Conservation (phyloP, 805 yeast genomes). For the Blastobotrys terrestris region DNA sequence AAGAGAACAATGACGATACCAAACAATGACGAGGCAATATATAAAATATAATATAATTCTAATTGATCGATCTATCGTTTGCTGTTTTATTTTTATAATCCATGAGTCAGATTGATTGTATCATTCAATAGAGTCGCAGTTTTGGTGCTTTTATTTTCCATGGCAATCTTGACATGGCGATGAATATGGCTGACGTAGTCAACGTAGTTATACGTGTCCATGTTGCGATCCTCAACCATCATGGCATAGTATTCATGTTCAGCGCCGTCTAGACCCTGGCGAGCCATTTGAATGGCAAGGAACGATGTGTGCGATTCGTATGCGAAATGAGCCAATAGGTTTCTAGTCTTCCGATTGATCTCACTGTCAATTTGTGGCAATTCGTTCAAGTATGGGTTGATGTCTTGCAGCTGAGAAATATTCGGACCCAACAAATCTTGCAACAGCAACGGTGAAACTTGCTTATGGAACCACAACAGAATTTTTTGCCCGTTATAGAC, state of each 20-base stretch:
- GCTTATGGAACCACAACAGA: conserved; percentile 61
- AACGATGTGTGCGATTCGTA: conserved; percentile 34
- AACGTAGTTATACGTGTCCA: conserved; percentile 50
- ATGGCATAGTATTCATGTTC: conserved; percentile 50
- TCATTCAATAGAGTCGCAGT: conserved; percentile 13
- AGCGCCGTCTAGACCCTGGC: conserved; percentile 59
- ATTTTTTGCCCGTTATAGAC: conserved; percentile 61
- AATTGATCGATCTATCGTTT: neutral
- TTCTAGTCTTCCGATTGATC: conserved; percentile 61
- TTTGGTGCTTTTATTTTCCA: conserved; percentile 17
- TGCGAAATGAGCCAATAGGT: conserved; percentile 53
- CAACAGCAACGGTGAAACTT: conserved; percentile 59
- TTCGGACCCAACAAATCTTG: conserved; percentile 70
- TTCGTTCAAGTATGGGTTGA: conserved; percentile 47
- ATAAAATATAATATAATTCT: neutral
- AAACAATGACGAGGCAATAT: neutral
- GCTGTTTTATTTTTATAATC: neutral
- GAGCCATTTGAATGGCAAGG: conserved; percentile 51
- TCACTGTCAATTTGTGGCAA: conserved; percentile 67
- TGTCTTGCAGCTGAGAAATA: conserved; percentile 32
- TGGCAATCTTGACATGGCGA: conserved; percentile 34
- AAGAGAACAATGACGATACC: conserved; percentile 31
- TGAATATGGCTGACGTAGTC: conserved; percentile 70
- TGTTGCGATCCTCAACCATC: conserved; percentile 67
- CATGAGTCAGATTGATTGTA: conserved; percentile 9